Base-by-base conservation (phyloP, 208 protist genomes). In the Trypanosoma conorhini region DNA sequence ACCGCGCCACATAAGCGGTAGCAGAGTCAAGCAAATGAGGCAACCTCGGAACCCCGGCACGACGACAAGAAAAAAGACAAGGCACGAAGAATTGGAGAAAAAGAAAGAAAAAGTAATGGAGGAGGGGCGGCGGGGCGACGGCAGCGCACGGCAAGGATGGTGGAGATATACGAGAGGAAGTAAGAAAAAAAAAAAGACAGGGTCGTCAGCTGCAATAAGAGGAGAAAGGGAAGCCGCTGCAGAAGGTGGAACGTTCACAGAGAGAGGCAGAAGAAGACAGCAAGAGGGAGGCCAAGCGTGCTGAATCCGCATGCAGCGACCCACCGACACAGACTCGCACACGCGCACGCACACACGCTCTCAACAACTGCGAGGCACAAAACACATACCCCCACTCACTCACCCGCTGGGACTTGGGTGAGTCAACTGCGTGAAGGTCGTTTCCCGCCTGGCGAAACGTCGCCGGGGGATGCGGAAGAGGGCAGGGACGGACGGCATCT, bases 391-490 rank as follows among this genome's bases (percentile, higher is more conserved):
- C 17, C 1, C 9, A 46, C 42, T 21, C 42, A 21, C 42, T 46
- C 42, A 59, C 26, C 46, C 28, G 26, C 48, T 52, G 22, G 33
- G 21, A 67, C 70, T 67, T 22, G 7, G 13, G 40, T 52, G 62
- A 70, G 38, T 74, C 19, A 64, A 42, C 22, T 74, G 62, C 40
- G 52, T 73, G 30, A 54, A 40, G 40, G 21, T 19, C 1, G n/a
- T 5, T 12, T 62, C 60, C 21, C 55, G 31, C 62, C 33, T 15
- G 10, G 17, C 35, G 17, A 33, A 70, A 33, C 83, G 86, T 1
- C 81, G 71, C 17, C 82, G 82, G n/a, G 86, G 91, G 58, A 94
- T 83, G 44, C 91, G 88, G 70, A 96, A 96, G 5, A 87, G 68
- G 9, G 55, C 51, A 19, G 91, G 91, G 17, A 94, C 84, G 10